Conservation (phyloP, 75 land plant species). For the Ceratopteris richardii region DNA sequence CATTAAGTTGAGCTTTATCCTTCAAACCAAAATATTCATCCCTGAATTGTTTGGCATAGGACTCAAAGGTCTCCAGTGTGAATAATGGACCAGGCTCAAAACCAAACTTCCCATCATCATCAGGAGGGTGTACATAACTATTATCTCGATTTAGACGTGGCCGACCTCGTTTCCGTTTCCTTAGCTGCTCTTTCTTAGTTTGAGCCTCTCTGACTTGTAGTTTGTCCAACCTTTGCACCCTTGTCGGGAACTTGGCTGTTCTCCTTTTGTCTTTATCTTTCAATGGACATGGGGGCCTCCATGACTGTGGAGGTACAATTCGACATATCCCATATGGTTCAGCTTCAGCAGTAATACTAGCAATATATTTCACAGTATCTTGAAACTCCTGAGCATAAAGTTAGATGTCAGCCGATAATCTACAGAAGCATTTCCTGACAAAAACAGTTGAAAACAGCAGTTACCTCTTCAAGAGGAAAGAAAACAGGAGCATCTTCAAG, state of each 20-base stretch:
- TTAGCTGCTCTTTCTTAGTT: conserved; percentile 26
- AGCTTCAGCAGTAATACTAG: conserved; percentile 52
- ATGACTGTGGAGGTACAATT: conserved; percentile 80
- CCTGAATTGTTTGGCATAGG: conserved; percentile 62
- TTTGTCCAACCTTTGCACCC: conserved; percentile 75
- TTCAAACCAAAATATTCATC: conserved; percentile 45
- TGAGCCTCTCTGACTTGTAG: conserved; percentile 77
- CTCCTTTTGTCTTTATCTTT: conserved; percentile 42
- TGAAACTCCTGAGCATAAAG: conserved; percentile 93
- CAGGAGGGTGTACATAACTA: conserved; percentile 21
- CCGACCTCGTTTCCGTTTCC: too few species aligned
- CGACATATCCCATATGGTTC: conserved; percentile 90
- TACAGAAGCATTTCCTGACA: too few species aligned
- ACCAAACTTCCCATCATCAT: conserved; percentile 67
- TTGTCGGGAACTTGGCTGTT: conserved; percentile 53
- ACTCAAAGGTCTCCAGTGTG: conserved; percentile 65
- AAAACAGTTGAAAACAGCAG: background rate
- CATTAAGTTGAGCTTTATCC: conserved; percentile 11
- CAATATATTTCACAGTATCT: conserved; percentile 71
- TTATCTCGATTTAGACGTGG: too few species aligned
- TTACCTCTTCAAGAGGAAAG: conserved; percentile 77
- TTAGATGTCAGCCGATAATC: too few species aligned
- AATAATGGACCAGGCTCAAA: conserved; percentile 71
- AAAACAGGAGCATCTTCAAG: conserved; percentile 76
- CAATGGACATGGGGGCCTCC: conserved; percentile 76